Percentiles rank a stretch among this genome's conserved stretches.
Evolutionary conservation across 305 asterid species (phyloP).

Genomic region (Rubia balearica): DNA sequence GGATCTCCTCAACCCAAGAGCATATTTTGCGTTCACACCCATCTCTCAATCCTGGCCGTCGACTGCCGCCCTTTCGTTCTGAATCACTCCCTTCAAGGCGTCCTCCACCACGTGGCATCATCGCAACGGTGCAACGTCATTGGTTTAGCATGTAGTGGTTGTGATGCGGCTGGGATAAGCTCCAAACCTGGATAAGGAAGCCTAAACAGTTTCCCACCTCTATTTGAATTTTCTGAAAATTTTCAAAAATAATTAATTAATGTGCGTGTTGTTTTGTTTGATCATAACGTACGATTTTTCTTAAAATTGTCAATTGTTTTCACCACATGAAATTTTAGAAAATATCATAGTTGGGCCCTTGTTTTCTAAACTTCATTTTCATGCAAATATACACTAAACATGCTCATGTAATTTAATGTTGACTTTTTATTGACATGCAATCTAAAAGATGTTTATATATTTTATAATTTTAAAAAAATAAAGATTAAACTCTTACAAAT

Average conservation of each 20-base stretch:
- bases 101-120: neutral
- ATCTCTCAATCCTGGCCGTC: conserved; percentile 1
- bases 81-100: neutral
- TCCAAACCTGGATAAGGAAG: conserved; percentile 1
- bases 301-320: too few species aligned
- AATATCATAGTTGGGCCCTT: too few species aligned
- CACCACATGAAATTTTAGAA: too few species aligned
- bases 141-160: neutral
- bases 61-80: neutral
- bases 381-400: too few species aligned
- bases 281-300: neutral
- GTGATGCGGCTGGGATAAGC: neutral
- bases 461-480: too few species aligned
- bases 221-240: neutral
- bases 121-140: neutral
- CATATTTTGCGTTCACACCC: conserved; percentile 3
- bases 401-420: too few species aligned
- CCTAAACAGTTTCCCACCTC: neutral
- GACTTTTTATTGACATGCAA: too few species aligned
- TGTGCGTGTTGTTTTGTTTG: neutral
- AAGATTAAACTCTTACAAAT: too few species aligned
- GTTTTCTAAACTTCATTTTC: too few species aligned
- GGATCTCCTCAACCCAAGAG: neutral
- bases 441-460: too few species aligned
- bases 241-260: neutral